Evolutionary conservation across 768 basidiomycete species (phyloP), one percentile per base, ranked within the genome.

Genomic region (Cystofilobasidium ferigula): DNA sequence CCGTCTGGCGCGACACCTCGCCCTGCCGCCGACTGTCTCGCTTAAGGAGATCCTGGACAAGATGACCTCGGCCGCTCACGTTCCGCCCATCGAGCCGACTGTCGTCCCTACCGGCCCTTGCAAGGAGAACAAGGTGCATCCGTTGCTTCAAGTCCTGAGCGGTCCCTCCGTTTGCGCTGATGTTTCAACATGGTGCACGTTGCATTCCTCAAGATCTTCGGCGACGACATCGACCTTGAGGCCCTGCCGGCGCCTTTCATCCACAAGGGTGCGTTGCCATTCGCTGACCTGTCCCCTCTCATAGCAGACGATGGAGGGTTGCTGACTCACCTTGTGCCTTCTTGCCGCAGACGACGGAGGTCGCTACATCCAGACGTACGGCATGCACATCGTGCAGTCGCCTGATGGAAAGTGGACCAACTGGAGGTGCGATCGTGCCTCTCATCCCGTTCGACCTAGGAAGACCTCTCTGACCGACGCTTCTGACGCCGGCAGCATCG

Each of bases 391-490:
- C 10, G 62, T 63, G 5, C 45, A 47, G 35, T 34, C 30, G 22
- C 62, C 62, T 3, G 62, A 63, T 20, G 62, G 62, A 8, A 63
- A 63, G 53, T 63, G 62, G 62, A 63, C 62, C 10, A 63, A 63
- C 51, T 63, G 62, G 62, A 18, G 14, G 62, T 62, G 26, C 40
- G 22, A 6, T n/a, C 35, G 2, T 38, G 20, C 12, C 36, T 43
- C 22, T 7, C 35, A 35, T 24, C 22, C 36, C 22, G 10, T 24
- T 20, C 6, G 3, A 26, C 34, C 9, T 32, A 12, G 35, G 2
- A n/a, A 4, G n/a, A 24, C 36, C 3, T 18, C 40, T 35, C 57
- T 59, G 57, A 59, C 40, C 26, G 10, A 26, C 26, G 14, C 59
- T 42, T 24, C 9, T 42, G 18, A 2, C 30, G 6, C 20, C 24